Base-by-base conservation (phyloP, 257 asterid genomes). In the Cordia subcordata region DNA sequence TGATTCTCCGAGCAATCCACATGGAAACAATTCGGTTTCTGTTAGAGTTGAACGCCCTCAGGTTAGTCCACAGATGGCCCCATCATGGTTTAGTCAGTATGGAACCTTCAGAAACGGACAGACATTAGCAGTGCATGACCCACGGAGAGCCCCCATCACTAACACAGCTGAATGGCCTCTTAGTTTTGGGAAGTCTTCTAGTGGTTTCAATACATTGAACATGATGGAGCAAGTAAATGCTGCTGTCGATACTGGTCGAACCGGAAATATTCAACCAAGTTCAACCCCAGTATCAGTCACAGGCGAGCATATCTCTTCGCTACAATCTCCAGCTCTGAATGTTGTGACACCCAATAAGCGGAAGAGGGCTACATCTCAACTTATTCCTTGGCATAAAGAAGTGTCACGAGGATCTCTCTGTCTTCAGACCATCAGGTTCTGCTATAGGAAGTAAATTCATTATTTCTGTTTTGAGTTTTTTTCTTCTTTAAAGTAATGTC, bases 31-130 rank as follows among this genome's bases (percentile, higher is more conserved):
- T 60, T 51, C 71, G 46, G 47, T 58, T 71, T 51, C 64, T 33
- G 57, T 68, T 32, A 68, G 21, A 61, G 66, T 54, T 57, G 85
- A 76, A 13, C 77, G 72, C 49, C 39, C 76, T 27, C 67, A 76
- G 54, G 57, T 72, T 72, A 62, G 73, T 71, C 86, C 86, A 58
- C 98, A 85, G 81, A 83, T 87, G 85, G 92, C 90, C 16, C 88
- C 94, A 33, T 84, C 96, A 27, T 82, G 90, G 94, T 82, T 85
- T 68, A 80, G 68, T 72, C 96, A 80, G 75, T 76, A 78, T 66
- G 95, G 84, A 57, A 70, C 81, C 62, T 75, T 81, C 23, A 82
- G 71, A 69, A 84, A 79, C 60, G 88, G 86, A 60, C 88, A 73
- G 71, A 57, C 73, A 64, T 65, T 74, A 68, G 79, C 76, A 0